Conservation (phyloP, 495 filamentous ascomycete species). For the Neurospora intermedia region DNA sequence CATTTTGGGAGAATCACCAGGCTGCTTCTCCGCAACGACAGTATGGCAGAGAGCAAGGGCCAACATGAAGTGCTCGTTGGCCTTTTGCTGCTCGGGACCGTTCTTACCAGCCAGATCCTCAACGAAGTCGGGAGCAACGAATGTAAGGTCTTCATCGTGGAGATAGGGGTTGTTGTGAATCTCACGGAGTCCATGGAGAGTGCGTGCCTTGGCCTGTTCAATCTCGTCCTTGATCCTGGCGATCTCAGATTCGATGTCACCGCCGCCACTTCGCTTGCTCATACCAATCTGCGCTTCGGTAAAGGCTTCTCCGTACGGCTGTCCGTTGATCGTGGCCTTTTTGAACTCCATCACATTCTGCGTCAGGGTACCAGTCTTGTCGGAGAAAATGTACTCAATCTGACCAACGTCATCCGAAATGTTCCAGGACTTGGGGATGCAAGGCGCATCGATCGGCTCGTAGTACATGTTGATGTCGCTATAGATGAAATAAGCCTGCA, state of each 20-base stretch:
- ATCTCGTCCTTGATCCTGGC: constrained; percentile 68
- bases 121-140: constrained; percentile 82
- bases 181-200: constrained; percentile 60
- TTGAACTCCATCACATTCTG: constrained; percentile 99
- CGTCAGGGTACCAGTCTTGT: constrained; percentile 96
- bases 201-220: constrained; percentile 58
- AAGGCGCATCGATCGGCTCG: constrained; percentile 82
- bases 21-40: constrained; percentile 82
- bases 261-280: constrained; percentile 70
- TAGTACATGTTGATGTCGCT: constrained; percentile 96
- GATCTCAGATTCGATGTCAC: constrained; percentile 72
- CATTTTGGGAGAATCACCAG: constrained; percentile 80
- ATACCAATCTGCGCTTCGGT: constrained; percentile 94
- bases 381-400: constrained; percentile 99
- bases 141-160: constrained; percentile 79
- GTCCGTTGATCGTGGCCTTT: constrained; percentile 88
- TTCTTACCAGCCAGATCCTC: constrained; percentile 67
- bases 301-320: constrained; percentile 93
- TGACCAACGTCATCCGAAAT: constrained; percentile 97
- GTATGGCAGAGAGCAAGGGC: constrained; percentile 92
- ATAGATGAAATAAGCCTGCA: constrained; percentile 96
- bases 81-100: constrained; percentile 63
- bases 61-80: constrained; percentile 87
- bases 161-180: constrained; percentile 88
- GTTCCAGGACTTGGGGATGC: constrained; percentile 97